Evolutionary conservation across 169 alveolate species (phyloP).

Genomic region (Amoebophrya sp.): DNA sequence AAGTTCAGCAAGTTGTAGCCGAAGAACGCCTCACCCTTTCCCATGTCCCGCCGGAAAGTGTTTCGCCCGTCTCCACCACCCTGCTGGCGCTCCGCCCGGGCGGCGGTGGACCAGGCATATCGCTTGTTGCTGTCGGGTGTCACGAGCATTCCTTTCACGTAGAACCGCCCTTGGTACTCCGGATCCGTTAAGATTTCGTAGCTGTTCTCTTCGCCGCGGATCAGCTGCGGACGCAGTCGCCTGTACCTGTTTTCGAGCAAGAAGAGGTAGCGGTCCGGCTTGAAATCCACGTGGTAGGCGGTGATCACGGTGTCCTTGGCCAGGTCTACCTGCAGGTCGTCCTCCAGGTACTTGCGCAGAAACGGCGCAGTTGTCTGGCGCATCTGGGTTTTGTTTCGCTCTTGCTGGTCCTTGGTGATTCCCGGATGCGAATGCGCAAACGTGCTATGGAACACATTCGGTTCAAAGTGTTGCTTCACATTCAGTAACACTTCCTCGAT

Average conservation of each 20-base stretch:
- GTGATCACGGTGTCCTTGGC: neutral
- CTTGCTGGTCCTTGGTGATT: too few relatives aligned
- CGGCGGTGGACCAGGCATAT: neutral
- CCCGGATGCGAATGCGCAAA: too few relatives aligned
- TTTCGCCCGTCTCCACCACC: too few relatives aligned
- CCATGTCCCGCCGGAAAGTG: neutral
- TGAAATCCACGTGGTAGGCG: neutral
- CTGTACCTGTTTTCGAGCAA: neutral
- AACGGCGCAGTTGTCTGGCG: too few relatives aligned
- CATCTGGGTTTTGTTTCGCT: too few relatives aligned
- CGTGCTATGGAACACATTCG: too few relatives aligned
- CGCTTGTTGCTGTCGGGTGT: neutral
- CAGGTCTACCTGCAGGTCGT: neutral
- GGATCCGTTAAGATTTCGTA: neutral
- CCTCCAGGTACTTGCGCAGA: neutral
- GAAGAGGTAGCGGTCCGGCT: neutral
- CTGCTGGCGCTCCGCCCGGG: neutral
- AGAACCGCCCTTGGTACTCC: neutral
- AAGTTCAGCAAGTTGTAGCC: neutral
- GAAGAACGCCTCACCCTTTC: neutral
- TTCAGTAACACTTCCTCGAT: too few relatives aligned
- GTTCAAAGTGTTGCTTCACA: too few relatives aligned
- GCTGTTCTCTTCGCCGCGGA: neutral
- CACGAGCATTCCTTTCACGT: neutral
- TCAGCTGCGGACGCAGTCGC: neutral